Percentiles rank a stretch among this genome's conserved stretches.
phyloP scores from a whole-genome alignment of 1,284 basidiomycete genomes.

The Ganoderma resinaceum region DNA sequence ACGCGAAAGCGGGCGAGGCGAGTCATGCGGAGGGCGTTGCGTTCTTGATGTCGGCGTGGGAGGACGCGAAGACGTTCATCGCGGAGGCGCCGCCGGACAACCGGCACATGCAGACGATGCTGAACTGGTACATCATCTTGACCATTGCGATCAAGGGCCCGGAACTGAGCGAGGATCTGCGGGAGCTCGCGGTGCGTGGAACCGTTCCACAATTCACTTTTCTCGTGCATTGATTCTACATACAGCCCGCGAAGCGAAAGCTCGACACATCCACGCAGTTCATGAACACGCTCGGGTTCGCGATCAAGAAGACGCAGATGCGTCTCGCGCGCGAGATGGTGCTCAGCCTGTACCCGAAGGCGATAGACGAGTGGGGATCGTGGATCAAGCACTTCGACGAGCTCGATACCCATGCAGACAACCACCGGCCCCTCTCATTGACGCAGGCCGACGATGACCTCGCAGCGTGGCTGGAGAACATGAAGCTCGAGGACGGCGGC shows the following conservation, averaged over 20 bases:
- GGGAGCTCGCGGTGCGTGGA: conserved; percentile 54
- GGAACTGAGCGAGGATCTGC: conserved; percentile 53
- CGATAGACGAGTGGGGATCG: conserved; percentile 51
- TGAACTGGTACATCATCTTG: conserved; percentile 65
- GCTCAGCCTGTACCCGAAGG: conserved; percentile 50
- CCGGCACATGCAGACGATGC: conserved; percentile 59
- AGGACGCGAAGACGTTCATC: conserved; percentile 64
- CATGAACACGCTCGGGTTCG: conserved; percentile 49
- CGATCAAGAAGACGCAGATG: conserved; percentile 54
- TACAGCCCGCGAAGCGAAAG: conserved; percentile 49
- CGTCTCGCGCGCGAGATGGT: conserved; percentile 56
- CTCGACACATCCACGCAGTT: conserved; percentile 58
- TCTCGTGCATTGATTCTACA: neutral
- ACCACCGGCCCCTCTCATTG: conserved; percentile 34
- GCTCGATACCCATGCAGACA: conserved; percentile 32
- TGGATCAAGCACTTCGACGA: conserved; percentile 49
- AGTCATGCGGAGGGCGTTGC: conserved; percentile 66
- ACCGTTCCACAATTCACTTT: neutral
- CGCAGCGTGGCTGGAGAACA: conserved; percentile 59
- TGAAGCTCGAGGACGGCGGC: conserved; percentile 51
- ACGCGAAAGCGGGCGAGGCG: conserved; percentile 46
- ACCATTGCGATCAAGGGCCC: conserved; percentile 56
- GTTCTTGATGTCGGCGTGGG: conserved; percentile 58
- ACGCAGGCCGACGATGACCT: conserved; percentile 59
- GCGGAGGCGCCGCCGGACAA: conserved; percentile 65